These are phyloP conservation scores for Nectriaceae sp. DNA, from an alignment of 2,329 filamentous ascomycete genomes.

Conservation along the genomic window DNA sequence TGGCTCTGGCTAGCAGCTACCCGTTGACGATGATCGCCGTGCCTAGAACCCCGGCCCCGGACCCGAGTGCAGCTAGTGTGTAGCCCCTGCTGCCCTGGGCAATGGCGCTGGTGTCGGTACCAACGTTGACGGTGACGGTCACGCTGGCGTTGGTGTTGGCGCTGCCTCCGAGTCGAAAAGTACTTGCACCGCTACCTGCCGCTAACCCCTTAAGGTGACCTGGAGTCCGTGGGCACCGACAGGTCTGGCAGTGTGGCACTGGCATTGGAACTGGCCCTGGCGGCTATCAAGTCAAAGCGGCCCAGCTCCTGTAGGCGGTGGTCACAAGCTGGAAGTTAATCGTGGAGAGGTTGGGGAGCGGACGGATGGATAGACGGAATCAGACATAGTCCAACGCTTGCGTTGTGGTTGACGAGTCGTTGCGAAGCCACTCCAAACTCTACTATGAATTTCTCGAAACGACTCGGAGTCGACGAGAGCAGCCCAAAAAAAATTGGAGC, in stretches of 20 bases:
- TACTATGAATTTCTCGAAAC: constrained; percentile 18
- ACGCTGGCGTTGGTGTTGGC: no score
- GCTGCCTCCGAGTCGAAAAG: no score
- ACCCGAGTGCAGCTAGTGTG: constrained; percentile 6
- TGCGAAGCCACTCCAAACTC: constrained; percentile 1
- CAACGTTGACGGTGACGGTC: constrained; percentile 26
- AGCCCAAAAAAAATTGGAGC: constrained; percentile 9
- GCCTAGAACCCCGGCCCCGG: constrained; percentile 23
- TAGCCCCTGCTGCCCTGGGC: constrained; percentile 5
- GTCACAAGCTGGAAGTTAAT: no score
- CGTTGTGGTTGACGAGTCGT: neutral
- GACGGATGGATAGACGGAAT: constrained; percentile 8
- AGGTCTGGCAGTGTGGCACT: no score
- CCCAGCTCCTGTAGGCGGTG: no score
- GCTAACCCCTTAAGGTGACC: no score
- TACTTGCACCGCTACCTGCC: no score
- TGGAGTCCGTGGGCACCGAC: no score
- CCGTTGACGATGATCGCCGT: constrained; percentile 33
- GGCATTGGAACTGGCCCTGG: no score
- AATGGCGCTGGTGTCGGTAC: constrained; percentile 14
- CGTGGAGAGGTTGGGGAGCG: no score
- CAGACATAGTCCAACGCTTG: neutral
- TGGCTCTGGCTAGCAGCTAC: constrained; percentile 29
- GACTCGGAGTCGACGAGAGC: constrained; percentile 15
- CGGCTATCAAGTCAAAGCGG: no score